Percentiles rank a stretch among this genome's conserved stretches.
Conservation (phyloP, 2,329 filamentous ascomycete species). For the Sporothrix protearum region DNA sequence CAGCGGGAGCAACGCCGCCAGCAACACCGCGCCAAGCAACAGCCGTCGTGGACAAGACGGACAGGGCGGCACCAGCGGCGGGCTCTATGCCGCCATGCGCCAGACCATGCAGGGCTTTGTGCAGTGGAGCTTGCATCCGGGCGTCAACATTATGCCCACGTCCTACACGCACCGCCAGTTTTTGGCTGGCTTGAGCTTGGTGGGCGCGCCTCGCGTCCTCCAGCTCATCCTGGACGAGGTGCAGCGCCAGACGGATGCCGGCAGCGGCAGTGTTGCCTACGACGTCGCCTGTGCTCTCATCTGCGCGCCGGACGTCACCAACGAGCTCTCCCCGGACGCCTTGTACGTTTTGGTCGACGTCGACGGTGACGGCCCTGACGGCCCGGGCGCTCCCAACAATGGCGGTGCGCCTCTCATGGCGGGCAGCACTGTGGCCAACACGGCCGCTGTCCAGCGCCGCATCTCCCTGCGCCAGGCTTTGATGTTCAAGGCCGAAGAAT, state of each 20-base stretch:
- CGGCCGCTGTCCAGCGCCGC: conserved; percentile 43
- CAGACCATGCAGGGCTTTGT: conserved; percentile 61
- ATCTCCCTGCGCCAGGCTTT: conserved; percentile 60
- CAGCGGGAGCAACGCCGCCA: background rate
- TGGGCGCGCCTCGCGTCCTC: conserved; percentile 61
- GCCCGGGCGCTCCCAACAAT: background rate
- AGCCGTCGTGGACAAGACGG: too few species aligned
- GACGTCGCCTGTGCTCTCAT: conserved; percentile 68
- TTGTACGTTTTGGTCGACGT: conserved; percentile 23
- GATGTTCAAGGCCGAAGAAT: conserved; percentile 55
- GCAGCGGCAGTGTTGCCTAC: conserved; percentile 59
- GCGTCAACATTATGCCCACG: conserved; percentile 53
- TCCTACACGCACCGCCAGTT: conserved; percentile 71
- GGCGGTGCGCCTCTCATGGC: conserved; percentile 26
- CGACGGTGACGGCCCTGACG: background rate
- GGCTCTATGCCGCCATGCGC: conserved; percentile 56
- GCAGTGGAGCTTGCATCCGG: conserved; percentile 61
- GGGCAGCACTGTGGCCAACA: conserved; percentile 34
- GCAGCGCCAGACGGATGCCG: conserved; percentile 56
- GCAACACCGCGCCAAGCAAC: background rate
- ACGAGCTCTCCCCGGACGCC: conserved; percentile 38
- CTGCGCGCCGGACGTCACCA: conserved; percentile 59
- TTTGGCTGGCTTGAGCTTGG: conserved; percentile 55
- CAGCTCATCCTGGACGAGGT: conserved; percentile 64
- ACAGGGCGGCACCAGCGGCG: conserved; percentile 42